Percentiles rank a stretch among this genome's conserved stretches.
phyloP scores from a whole-genome alignment of 441 rosid species.

The Capsella rubella region DNA sequence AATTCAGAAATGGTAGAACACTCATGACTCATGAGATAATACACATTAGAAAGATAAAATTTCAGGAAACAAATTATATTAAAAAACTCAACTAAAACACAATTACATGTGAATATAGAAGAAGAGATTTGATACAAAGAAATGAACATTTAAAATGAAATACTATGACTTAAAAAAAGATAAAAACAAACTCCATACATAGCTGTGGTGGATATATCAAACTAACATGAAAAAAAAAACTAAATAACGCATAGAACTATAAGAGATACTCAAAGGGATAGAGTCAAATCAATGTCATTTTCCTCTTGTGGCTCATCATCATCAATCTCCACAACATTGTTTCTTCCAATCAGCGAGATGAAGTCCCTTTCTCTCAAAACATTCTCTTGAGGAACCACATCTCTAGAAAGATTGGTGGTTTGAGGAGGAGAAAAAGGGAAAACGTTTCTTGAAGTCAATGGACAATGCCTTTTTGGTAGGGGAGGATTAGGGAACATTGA shows the following conservation, averaged over 20 bases:
- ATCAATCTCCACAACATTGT: conserved; percentile 29
- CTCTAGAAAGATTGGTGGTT: background rate
- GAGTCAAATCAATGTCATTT: conserved; percentile 34
- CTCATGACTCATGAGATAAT: background rate
- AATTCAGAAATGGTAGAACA: background rate
- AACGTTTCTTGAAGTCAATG: conserved; percentile 1
- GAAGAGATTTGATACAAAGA: conserved; percentile 3
- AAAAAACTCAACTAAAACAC: background rate
- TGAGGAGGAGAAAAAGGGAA: conserved; percentile 27
- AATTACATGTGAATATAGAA: background rate
- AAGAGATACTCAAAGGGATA: conserved; percentile 35
- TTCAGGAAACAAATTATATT: background rate
- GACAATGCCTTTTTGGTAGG: background rate
- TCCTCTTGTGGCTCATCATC: conserved; percentile 34
- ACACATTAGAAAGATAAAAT: background rate
- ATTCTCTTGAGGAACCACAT: conserved; percentile 4
- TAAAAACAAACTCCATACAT: background rate
- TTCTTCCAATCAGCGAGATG: conserved; percentile 38
- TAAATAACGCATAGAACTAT: conserved; percentile 19
- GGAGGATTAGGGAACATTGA: background rate
- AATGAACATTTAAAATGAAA: background rate
- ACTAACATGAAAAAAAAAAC: conserved; percentile 15
- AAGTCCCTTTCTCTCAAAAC: conserved; percentile 29
- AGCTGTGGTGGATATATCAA: conserved; percentile 17
- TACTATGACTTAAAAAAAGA: background rate